Percentiles rank a stretch among this genome's conserved stretches.
These are phyloP conservation scores for Castanopsis chinensis DNA, from an alignment of 306 rosid species.

Conservation along the genomic window DNA sequence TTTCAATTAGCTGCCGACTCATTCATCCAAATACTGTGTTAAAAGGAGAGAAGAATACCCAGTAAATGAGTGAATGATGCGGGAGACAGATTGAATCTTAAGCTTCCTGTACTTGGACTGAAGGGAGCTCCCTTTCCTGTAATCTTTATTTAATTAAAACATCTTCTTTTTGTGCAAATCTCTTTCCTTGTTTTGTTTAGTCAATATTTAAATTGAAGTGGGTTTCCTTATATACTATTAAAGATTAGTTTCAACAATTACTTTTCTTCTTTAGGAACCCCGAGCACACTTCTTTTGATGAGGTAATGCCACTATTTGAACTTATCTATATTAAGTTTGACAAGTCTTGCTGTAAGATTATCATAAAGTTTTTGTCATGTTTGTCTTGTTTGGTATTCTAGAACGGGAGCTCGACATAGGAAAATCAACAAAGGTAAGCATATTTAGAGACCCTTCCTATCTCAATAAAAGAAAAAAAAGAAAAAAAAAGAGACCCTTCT, in stretches of 20 bases:
- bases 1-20: slow-evolving; percentile 94
- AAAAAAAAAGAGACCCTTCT: too few species aligned
- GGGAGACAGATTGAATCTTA: slow-evolving; percentile 89
- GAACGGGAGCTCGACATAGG: not conserved
- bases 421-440: not conserved
- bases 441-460: not conserved
- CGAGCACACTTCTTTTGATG: not conserved
- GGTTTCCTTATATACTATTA: not conserved
- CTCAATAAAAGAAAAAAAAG: too few species aligned
- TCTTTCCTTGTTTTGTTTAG: not conserved
- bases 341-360: too few species aligned
- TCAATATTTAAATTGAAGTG: not conserved
- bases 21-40: slow-evolving; percentile 90
- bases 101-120: slow-evolving; percentile 89
- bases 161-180: not conserved
- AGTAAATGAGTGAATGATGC: slow-evolving; percentile 90
- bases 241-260: not conserved
- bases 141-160: not conserved
- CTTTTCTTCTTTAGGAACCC: not conserved
- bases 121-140: slow-evolving; percentile 94
- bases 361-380: too few species aligned
- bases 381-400: slow-evolving; percentile 6
- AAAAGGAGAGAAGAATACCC: slow-evolving; percentile 16
- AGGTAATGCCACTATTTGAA: not conserved
- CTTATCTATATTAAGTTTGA: too few species aligned